Base-by-base conservation (phyloP, 768 basidiomycete genomes). In the Tricholoma terreum region DNA sequence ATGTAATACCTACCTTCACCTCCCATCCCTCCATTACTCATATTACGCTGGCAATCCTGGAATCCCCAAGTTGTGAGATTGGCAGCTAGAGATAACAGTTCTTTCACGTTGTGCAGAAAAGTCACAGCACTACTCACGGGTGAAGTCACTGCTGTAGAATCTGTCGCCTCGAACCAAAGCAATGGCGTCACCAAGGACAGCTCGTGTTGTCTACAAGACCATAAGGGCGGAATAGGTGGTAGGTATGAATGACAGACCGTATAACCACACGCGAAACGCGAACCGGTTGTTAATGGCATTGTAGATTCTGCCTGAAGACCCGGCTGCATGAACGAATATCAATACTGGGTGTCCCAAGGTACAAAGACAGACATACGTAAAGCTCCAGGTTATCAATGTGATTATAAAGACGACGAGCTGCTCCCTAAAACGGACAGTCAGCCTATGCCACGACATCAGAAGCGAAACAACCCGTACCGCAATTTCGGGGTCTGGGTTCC, bases 11-110 rank as follows among this genome's bases (percentile, higher is more conserved):
- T 55, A 64, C 63, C 53, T 48, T 54, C 27, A 8, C 61, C 42
- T 53, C 69, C 55, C 69, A 42, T 0, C 59, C 64, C 52, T 69
- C 77, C 55, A 63, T 67, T 34, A 68, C 70, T 59, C 63, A 65
- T 62, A 46, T 81, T 76, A 15, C 75, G 67, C 24, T 73, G 69
- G 61, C 76, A 78, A 59, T 83, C 82, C 31, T 77, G 68, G 68
- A 71, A 81, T 21, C 82, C 82, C 81, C 81, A 84, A 1, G 77
- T 66, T 0, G 82, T 83, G 43, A 83, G 60, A 57, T 78, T 75
- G 35, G 62, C 65, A 1, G 80, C 79, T 81, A 56, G 4, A 50
- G 27, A 27, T 15, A 9, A 35, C 34, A 48, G 21, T 10, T 31
- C 45, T 36, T 50, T 4, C 17, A 22, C 21, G 2, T 21, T n/a